A percentile compares a stretch with the other conserved stretches of the same genome.
Conservation (phyloP, 2,329 filamentous ascomycete species). For the Sporothrix humicola region DNA sequence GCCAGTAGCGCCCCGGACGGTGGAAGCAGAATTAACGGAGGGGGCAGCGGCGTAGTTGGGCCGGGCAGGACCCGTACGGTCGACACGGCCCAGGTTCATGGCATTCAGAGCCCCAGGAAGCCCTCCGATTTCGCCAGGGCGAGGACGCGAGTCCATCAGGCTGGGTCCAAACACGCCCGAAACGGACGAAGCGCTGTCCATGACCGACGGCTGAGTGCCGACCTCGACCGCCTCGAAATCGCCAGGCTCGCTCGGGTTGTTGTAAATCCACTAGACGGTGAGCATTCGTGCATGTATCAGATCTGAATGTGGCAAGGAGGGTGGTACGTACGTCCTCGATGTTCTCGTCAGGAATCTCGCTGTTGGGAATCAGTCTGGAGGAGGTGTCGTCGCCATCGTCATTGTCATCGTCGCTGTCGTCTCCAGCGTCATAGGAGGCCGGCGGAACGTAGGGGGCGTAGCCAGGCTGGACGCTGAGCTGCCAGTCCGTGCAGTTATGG, state of each 20-base stretch:
- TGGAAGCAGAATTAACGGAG: slow-evolving; percentile 21
- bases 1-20: background rate
- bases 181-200: slow-evolving; percentile 24
- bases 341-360: slow-evolving; percentile 16
- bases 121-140: background rate
- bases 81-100: slow-evolving; percentile 29
- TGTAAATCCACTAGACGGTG: slow-evolving; percentile 37
- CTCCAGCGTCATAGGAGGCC: slow-evolving; percentile 4
- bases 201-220: slow-evolving; percentile 28
- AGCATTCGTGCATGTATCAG: background rate
- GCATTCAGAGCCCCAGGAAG: slow-evolving; percentile 37
- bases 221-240: slow-evolving; percentile 32
- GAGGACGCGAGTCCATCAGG: slow-evolving; percentile 32
- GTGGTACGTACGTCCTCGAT: slow-evolving; percentile 30
- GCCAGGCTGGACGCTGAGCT: slow-evolving; percentile 40
- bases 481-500: slow-evolving; percentile 45
- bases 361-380: background rate
- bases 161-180: slow-evolving; percentile 11
- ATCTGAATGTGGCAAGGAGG: background rate
- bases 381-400: background rate
- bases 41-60: background rate
- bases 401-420: slow-evolving; percentile 24
- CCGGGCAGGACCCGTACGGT: background rate
- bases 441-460: slow-evolving; percentile 40
- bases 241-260: slow-evolving; percentile 36